phyloP scores from a whole-genome alignment of 2,329 filamentous ascomycete genomes.

The Aspergillus viridinutans region DNA sequence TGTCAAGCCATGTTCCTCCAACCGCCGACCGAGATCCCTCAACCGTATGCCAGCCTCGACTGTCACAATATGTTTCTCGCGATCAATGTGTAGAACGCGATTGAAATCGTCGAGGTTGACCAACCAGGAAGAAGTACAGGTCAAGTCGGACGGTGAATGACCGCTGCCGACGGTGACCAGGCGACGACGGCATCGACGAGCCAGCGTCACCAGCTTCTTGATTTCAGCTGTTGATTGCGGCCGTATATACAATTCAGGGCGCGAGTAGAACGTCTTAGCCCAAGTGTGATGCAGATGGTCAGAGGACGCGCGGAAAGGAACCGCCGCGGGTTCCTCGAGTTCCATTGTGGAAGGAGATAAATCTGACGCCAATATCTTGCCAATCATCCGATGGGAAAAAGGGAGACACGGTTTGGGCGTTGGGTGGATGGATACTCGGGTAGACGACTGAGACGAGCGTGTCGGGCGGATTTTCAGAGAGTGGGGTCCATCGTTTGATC shows the following conservation, averaged over 20 bases:
- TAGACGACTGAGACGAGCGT: no score
- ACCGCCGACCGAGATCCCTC: conserved; percentile 65
- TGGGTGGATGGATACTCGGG: no score
- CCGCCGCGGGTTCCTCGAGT: no score
- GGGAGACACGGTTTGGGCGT: no score
- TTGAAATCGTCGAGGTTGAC: conserved; percentile 85
- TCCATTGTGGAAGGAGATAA: conserved; percentile 31
- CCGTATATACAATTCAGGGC: conserved; percentile 86
- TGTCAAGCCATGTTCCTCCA: conserved; percentile 72
- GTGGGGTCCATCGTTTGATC: no score
- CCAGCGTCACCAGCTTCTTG: conserved; percentile 75
- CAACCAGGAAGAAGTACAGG: conserved; percentile 90
- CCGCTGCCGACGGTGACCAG: conserved; percentile 84
- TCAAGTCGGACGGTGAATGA: conserved; percentile 88
- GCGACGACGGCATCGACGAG: conserved; percentile 73
- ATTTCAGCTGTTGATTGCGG: conserved; percentile 76
- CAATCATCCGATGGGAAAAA: no score
- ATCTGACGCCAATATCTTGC: no score
- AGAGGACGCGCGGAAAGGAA: conserved; percentile 64
- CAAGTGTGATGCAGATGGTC: conserved; percentile 83
- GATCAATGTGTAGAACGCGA: conserved; percentile 66
- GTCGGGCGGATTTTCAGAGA: no score
- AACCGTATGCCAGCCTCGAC: conserved; percentile 89
- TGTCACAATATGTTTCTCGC: conserved; percentile 61
- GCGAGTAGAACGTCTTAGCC: conserved; percentile 86